Evolutionary conservation across 1,139 yeast species (phyloP), one percentile per base, ranked within the genome.

Genomic region (Nematodospora anomalae): DNA sequence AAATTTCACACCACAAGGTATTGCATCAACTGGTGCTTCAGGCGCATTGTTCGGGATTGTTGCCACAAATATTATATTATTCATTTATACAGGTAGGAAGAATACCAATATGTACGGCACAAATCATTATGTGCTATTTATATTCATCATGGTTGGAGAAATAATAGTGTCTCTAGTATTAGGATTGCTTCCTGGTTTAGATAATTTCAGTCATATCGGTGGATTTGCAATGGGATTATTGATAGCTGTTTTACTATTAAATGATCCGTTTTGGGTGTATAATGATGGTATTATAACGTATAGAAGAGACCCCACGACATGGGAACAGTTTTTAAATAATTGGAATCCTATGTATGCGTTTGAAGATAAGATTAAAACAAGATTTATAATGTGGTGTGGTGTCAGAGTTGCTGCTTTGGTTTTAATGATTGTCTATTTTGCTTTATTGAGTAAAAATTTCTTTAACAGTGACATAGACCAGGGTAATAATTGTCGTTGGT

Each of bases 161-260:
- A 71, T 83, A 30, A 51, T 81, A 11, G 64, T 83, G 4, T 74
- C 83, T 26, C 70, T 83, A 38, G 85, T 76, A 2, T 59, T 83
- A 18, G 92, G 92, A 0, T 60, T 83, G 22, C 60, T 83, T 13
- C 92, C 92, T 0, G 92, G 92, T 0, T 57, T 83, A 37, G 92
- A 83, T 57, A 83, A 83, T 55, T 83, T 83, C 53, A 75, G 86
- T 37, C 92, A 83, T 54, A 74, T 83, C 45, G 92, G 92, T 4
- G 92, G 92, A 3, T 82, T 83, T 58, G 76, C 80, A 16, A 62
- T 79, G 61, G 92, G 92, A 0, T 33, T 80, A 1, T 57, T 79
- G 18, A 48, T 69, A 25, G 79, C 84, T 1, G 53, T 79, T 0
- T 59, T 74, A 1, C 47, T 82, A n/a, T 52, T 83, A 24, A 69